Evolutionary conservation across 2,329 filamentous ascomycete species (phyloP).

Genomic region (Knufia fluminis): DNA sequence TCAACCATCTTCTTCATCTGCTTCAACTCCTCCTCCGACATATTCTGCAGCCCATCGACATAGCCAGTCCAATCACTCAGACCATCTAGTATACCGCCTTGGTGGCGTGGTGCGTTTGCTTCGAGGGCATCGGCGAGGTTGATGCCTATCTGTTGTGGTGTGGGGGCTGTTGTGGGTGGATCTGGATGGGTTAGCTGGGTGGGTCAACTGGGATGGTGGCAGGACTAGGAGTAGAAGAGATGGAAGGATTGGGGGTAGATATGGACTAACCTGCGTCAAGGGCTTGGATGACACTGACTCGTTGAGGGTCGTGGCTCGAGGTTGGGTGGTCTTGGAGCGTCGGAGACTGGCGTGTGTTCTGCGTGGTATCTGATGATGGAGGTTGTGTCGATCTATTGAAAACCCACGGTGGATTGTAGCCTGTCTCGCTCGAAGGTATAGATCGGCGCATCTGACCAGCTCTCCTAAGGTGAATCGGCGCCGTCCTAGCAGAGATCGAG

Average conservation of each 20-base stretch:
- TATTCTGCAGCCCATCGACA: not conserved
- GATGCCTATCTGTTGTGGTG: not conserved
- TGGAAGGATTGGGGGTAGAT: no score
- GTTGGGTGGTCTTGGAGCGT: no score
- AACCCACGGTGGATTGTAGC: not conserved
- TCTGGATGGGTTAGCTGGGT: not conserved
- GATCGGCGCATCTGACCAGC: no score
- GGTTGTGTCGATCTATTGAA: not conserved
- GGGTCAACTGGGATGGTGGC: not conserved
- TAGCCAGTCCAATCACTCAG: not conserved
- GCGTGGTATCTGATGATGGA: not conserved
- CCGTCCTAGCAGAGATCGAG: no score
- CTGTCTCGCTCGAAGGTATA: not conserved
- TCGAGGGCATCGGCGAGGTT: conserved; percentile 1
- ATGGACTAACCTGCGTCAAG: no score
- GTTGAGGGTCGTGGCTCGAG: no score
- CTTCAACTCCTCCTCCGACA: not conserved
- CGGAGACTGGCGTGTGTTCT: no score
- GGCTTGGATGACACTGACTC: no score
- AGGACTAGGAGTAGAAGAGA: not conserved
- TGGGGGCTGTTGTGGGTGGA: not conserved
- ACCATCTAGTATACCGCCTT: conserved; percentile 1
- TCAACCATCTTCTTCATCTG: no score
- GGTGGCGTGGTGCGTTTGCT: not conserved
- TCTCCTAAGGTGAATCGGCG: no score